These are phyloP conservation scores for Pelargonium cotyledonis DNA, from an alignment of 441 rosid genomes.

Conservation along the genomic window DNA sequence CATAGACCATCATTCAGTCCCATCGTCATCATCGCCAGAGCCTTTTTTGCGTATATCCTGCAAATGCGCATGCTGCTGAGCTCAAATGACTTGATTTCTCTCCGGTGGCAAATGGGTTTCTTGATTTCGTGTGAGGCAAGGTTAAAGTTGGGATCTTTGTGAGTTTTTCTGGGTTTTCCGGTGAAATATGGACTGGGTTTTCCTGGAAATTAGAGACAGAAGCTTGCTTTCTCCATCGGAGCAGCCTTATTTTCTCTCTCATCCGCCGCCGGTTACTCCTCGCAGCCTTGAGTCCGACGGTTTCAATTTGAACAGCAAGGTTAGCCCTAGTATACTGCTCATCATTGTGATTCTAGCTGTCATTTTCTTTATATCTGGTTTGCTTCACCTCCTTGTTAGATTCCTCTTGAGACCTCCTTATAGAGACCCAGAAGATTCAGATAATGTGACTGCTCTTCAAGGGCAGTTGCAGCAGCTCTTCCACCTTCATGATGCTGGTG, in stretches of 20 bases:
- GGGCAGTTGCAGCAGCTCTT: conserved; percentile 94
- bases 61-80: no score
- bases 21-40: no score
- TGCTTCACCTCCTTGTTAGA: conserved; percentile 68
- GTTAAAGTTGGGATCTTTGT: conserved; percentile 29
- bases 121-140: conserved; percentile 18
- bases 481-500: conserved; percentile 89
- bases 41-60: no score
- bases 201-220: conserved; percentile 25
- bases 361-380: conserved; percentile 53
- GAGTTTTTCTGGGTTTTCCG: conserved; percentile 13
- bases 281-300: conserved; percentile 28
- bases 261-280: conserved; percentile 30
- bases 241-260: conserved; percentile 29
- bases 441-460: conserved; percentile 73
- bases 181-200: conserved; percentile 37
- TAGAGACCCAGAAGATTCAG: conserved; percentile 57
- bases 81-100: neutral
- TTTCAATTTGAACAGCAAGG: conserved; percentile 34
- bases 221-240: conserved; percentile 32
- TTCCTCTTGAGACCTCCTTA: conserved; percentile 46
- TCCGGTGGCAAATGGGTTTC: conserved; percentile 23
- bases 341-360: conserved; percentile 54
- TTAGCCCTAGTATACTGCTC: conserved; percentile 56
- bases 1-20: no score